Base-by-base conservation (phyloP, 1,284 basidiomycete species). In the Tremellales sp. region DNA sequence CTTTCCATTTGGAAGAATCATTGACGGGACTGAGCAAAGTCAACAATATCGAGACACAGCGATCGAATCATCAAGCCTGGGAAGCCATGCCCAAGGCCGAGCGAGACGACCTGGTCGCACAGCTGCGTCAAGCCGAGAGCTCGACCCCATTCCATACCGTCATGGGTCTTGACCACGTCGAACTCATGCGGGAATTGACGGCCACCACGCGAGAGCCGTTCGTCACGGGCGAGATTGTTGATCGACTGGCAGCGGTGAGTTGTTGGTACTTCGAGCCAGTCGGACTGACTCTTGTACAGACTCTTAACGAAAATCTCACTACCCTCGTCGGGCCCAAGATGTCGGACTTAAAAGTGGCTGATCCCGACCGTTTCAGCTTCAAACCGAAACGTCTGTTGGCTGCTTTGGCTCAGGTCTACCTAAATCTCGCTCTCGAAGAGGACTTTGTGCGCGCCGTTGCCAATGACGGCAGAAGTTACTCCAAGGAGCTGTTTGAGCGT, bases 1-100 rank as follows among this genome's bases (percentile, higher is more conserved):
- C 96, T 1, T 98, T 92, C 74, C 84, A 98, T 53, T 84, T 99
- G 77, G 94, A 98, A 69, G 96, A 99, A 67, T 94, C 92, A 4
- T 78, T 98, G 46, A 85, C 84, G 59, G 88, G 93, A 62, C 79
- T 99, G 44, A 79, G 84, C 5, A 89, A 93, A 69, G 92, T 98
- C 58, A 84, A 89, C 68, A 82, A 81, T 42, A 85, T 97, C 47
- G 87, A 97, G 70, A 76, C 77, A 0, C 86, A 93, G 70, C 92
- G 93, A 85, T 83, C 83, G 36, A 82, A 91, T 68, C 75, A 78
- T 36, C 80, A 74, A 3, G 73, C 79, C 1, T 97, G 89, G 87
- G 76, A 80, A 23, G 75, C 84, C 0, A 75, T 82, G 50, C 74
- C 89, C 1, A 65, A 76, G 15, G 82, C 86, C 46, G 83, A 97